Evolutionary conservation across 441 rosid species (phyloP).

Genomic region (Gossypium schwendimanii): DNA sequence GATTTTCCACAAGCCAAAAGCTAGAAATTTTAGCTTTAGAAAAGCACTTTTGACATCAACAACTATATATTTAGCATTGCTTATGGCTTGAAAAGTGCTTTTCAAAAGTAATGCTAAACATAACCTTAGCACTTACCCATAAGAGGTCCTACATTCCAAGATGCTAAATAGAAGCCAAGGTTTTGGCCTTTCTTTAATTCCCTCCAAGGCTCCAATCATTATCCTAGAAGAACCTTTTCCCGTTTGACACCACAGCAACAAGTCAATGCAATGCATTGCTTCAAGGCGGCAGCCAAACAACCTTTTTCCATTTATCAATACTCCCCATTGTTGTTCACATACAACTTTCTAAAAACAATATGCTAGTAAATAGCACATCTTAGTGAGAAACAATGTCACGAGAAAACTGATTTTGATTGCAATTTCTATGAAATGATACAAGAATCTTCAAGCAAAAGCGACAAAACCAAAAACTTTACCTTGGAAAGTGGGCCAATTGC

Average conservation of each 20-base stretch:
- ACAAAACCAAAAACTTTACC: conserved; percentile 39
- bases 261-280: not conserved
- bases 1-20: no score
- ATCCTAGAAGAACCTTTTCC: not conserved
- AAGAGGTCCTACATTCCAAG: not conserved
- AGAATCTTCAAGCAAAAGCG: conserved; percentile 12
- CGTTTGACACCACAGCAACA: not conserved
- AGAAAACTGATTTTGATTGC: conserved; percentile 1
- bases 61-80: no score
- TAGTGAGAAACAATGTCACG: not conserved
- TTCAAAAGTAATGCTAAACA: no score
- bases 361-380: not conserved
- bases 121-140: not conserved
- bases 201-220: not conserved
- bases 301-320: not conserved
- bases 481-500: conserved; percentile 71
- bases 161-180: not conserved
- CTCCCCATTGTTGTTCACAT: not conserved
- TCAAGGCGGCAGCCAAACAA: not conserved
- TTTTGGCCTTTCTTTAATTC: not conserved
- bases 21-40: no score
- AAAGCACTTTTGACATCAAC: no score
- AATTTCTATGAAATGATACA: conserved; percentile 3
- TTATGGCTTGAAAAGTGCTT: no score
- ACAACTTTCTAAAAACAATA: not conserved